A percentile compares a stretch with the other conserved stretches of the same genome.
Evolutionary conservation across 164 flowering plant species (phyloP).

Genomic region (Stephania cephalantha): DNA sequence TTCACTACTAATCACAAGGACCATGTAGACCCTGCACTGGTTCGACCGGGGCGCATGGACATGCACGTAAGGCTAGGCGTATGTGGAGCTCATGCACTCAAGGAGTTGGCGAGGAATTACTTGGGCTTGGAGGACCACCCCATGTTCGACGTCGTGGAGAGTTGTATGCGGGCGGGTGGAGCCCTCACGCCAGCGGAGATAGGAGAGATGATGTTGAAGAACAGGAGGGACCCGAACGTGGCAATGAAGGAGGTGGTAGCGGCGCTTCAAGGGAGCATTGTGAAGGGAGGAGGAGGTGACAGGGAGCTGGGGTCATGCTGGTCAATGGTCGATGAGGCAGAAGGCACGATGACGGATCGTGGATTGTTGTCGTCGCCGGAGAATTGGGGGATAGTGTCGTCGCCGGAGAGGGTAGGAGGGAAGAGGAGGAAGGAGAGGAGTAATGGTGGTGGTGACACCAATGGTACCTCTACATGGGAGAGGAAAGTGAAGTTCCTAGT

Average conservation of each 20-base stretch:
- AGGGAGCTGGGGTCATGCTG: constrained; percentile 7
- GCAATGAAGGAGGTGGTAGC: constrained; percentile 45
- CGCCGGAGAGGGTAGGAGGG: constrained; percentile 14
- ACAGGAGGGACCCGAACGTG: constrained; percentile 33
- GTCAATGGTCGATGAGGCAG: constrained; percentile 14
- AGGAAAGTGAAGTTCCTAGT: constrained; percentile 39
- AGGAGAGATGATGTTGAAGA: constrained; percentile 49
- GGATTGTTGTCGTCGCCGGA: constrained; percentile 31
- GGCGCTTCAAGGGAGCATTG: constrained; percentile 38
- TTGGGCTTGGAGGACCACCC: constrained; percentile 31
- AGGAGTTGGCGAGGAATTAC: constrained; percentile 38
- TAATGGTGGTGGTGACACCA: neutral
- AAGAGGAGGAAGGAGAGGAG: constrained; percentile 24
- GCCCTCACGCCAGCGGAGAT: constrained; percentile 54
- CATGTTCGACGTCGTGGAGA: constrained; percentile 39
- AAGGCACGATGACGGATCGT: constrained; percentile 16
- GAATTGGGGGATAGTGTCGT: constrained; percentile 22
- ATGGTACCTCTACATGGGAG: constrained; percentile 23
- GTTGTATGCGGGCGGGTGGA: constrained; percentile 44
- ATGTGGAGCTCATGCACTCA: constrained; percentile 44
- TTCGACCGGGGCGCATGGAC: constrained; percentile 65
- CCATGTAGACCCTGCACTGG: constrained; percentile 50
- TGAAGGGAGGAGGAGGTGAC: constrained; percentile 14
- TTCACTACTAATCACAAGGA: constrained; percentile 66
- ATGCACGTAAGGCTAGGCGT: constrained; percentile 46